A percentile compares a stretch with the other conserved stretches of the same genome.
Conservation (phyloP, 108 stramenopile genomes). For the Nannochloropsis gaditana region DNA sequence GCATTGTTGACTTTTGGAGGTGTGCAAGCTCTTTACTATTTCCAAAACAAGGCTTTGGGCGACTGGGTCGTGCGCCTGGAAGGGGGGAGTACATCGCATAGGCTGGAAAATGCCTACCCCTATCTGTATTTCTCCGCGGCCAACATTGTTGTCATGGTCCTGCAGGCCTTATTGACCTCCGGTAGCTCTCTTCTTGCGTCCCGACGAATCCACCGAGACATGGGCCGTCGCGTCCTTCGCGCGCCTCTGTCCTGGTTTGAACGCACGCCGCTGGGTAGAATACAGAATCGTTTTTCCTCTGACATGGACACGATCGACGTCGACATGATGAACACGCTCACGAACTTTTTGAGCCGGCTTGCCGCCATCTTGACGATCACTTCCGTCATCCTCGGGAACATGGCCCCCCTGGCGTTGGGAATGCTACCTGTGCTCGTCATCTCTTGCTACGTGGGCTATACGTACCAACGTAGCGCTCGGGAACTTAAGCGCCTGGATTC, state of each 20-base stretch:
- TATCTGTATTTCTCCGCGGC: not conserved
- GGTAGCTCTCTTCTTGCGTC: not conserved
- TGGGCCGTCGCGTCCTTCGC: not conserved
- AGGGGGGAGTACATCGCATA: not conserved
- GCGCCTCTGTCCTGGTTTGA: conserved; percentile 74
- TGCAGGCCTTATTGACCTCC: not conserved
- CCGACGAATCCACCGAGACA: not conserved
- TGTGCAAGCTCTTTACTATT: not conserved
- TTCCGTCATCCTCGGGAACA: not conserved
- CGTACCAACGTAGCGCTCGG: conserved; percentile 20
- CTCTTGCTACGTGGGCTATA: not conserved
- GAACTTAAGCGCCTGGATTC: conserved; percentile 53
- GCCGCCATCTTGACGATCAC: conserved; percentile 21
- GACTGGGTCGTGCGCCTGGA: not conserved
- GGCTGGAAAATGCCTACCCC: not conserved
- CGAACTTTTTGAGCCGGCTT: conserved; percentile 29
- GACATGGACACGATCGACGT: conserved; percentile 69
- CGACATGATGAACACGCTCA: conserved; percentile 44
- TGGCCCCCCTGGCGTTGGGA: not conserved
- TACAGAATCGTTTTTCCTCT: conserved; percentile 84
- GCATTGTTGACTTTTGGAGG: not conserved
- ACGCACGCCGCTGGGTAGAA: conserved; percentile 82
- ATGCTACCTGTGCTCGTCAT: not conserved
- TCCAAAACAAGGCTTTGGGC: not conserved
- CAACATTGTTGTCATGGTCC: not conserved